Evolutionary conservation across 352 stramenopile species (phyloP).

Genomic region (Phytophthora foliorum): DNA sequence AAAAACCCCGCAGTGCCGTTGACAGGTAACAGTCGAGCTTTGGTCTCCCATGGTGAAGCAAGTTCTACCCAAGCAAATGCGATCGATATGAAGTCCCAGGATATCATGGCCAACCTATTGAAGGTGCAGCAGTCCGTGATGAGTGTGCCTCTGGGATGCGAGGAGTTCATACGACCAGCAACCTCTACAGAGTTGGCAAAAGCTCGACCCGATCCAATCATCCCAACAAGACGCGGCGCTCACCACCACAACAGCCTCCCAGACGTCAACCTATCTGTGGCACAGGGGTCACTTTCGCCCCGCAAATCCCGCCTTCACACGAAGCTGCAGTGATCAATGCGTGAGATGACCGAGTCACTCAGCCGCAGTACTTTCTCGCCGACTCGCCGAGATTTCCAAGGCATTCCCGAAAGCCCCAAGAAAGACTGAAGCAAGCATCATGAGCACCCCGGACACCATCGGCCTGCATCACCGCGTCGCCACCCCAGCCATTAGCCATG

Average conservation of each 20-base stretch:
- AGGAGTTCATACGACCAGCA: constrained; percentile 16
- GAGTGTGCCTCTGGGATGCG: constrained; percentile 32
- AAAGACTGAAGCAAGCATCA: constrained; percentile 25
- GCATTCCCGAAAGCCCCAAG: constrained; percentile 11
- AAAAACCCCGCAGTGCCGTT: constrained; percentile 18
- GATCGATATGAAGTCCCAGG: constrained; percentile 1
- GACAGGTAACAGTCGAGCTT: constrained; percentile 8
- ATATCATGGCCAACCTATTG: constrained; percentile 27
- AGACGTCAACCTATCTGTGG: not conserved
- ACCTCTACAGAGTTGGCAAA: constrained; percentile 2
- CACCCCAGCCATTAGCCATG: constrained; percentile 14
- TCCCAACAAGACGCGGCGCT: constrained; percentile 1
- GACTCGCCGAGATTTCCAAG: not conserved
- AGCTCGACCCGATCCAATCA: constrained; percentile 5
- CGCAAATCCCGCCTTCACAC: constrained; percentile 6
- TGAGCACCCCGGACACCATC: constrained; percentile 37
- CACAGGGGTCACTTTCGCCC: not conserved
- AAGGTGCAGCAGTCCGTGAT: constrained; percentile 44
- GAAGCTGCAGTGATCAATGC: constrained; percentile 7
- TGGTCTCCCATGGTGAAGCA: not conserved
- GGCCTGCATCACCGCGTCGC: constrained; percentile 3
- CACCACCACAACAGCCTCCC: constrained; percentile 22
- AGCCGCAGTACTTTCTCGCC: constrained; percentile 19
- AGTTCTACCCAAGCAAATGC: not conserved
- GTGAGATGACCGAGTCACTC: not conserved